These are phyloP conservation scores for Trichosanthes truncata DNA, from an alignment of 306 rosid genomes.

Conservation along the genomic window DNA sequence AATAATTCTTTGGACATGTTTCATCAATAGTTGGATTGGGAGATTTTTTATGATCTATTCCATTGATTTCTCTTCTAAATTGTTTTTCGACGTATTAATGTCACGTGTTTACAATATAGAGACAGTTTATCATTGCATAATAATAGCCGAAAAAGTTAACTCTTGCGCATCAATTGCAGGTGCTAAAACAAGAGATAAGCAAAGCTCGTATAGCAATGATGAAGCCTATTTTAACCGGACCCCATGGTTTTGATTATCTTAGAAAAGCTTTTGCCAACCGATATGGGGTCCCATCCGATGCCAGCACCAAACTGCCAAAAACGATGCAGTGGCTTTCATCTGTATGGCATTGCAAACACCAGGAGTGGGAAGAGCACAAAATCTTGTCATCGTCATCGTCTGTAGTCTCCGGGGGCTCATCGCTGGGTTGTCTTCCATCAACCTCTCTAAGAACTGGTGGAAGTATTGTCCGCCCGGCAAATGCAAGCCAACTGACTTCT, in stretches of 20 bases:
- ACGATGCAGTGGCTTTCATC: slow-evolving; percentile 67
- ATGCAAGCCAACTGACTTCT: slow-evolving; percentile 20
- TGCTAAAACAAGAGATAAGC: slow-evolving; percentile 81
- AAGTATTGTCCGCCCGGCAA: slow-evolving; percentile 32
- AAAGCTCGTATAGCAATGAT: slow-evolving; percentile 64
- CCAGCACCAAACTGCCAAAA: slow-evolving; percentile 39
- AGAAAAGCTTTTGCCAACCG: slow-evolving; percentile 67
- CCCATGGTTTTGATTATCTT: slow-evolving; percentile 85
- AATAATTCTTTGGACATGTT: not conserved
- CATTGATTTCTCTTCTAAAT: not conserved
- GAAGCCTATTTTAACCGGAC: slow-evolving; percentile 77
- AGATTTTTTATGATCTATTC: not conserved
- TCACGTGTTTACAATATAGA: not conserved
- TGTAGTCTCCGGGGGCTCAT: slow-evolving; percentile 21
- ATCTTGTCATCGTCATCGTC: slow-evolving; percentile 31
- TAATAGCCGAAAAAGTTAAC: not conserved
- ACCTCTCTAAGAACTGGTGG: slow-evolving; percentile 78
- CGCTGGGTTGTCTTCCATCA: slow-evolving; percentile 60
- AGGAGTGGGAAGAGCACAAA: slow-evolving; percentile 73
- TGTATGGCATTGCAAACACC: slow-evolving; percentile 50
- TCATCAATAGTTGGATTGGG: not conserved
- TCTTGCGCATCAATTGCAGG: slow-evolving; percentile 27
- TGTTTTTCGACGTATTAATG: not conserved
- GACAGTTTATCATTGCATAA: not conserved
- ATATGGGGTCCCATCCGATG: slow-evolving; percentile 67